phyloP scores from a whole-genome alignment of 2,329 filamentous ascomycete genomes.

The Spiromastix sp. region DNA sequence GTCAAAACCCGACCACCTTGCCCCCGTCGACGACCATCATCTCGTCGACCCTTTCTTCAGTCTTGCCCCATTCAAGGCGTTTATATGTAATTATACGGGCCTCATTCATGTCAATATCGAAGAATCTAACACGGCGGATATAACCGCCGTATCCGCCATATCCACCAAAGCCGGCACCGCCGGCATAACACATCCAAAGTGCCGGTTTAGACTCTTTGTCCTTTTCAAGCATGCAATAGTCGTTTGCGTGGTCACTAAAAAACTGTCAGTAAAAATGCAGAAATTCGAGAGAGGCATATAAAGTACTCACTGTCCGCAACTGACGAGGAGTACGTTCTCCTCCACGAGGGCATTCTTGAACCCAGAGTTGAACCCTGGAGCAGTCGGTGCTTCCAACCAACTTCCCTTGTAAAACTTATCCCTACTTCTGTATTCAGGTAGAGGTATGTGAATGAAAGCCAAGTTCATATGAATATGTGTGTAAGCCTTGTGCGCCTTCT shows the following conservation, averaged over 20 bases:
- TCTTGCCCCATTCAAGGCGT: slow-evolving; percentile 60
- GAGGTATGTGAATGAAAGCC: slow-evolving; percentile 92
- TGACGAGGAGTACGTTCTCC: slow-evolving; percentile 75
- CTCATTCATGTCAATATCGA: slow-evolving; percentile 86
- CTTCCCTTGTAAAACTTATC: slow-evolving; percentile 55
- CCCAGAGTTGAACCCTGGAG: slow-evolving; percentile 80
- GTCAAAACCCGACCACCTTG: slow-evolving; percentile 31
- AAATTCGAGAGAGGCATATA: background rate
- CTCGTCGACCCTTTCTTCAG: slow-evolving; percentile 44
- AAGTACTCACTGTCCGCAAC: slow-evolving; percentile 72
- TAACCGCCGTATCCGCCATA: slow-evolving; percentile 88
- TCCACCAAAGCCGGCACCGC: slow-evolving; percentile 83
- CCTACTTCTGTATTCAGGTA: slow-evolving; percentile 70
- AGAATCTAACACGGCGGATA: slow-evolving; percentile 73
- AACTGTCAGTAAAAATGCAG: background rate
- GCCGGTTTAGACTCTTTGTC: slow-evolving; percentile 49
- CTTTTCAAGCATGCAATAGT: slow-evolving; percentile 73
- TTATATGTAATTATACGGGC: slow-evolving; percentile 89
- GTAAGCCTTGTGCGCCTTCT: slow-evolving; percentile 71
- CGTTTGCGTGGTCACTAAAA: slow-evolving; percentile 79
- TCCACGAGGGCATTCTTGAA: slow-evolving; percentile 84
- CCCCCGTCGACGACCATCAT: slow-evolving; percentile 53
- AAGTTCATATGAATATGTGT: slow-evolving; percentile 89
- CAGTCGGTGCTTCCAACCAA: slow-evolving; percentile 76
- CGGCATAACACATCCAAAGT: slow-evolving; percentile 97